Base-by-base conservation (phyloP, 805 yeast genomes). In the Candida morakotiae region DNA sequence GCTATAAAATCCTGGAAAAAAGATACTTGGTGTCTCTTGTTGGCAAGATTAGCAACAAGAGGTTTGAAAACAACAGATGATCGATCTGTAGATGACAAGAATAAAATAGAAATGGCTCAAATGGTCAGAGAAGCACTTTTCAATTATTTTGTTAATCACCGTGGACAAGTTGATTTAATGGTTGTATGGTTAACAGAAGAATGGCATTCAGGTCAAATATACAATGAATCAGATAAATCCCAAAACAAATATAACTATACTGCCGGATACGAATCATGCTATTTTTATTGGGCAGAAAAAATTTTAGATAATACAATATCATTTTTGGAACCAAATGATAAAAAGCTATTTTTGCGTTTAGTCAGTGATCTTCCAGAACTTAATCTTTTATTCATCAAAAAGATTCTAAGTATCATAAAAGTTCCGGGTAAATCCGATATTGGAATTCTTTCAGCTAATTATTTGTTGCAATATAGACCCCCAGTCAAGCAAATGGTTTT, bases 151-250 rank as follows among this genome's bases (percentile, higher is more conserved):
- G 67, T 86, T 49, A 80, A 73, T 9, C 86, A 84, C 52, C 83
- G 83, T 38, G 69, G 67, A 8, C 67, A 91, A 24, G 71, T 89
- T 9, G 94, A 86, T 41, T 61, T 82, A 24, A 79, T 87, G 14
- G 79, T 91, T 26, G 88, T 84, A 44, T 93, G 99, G 99, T 64
- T 93, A 38, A 89, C 84, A 51, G 98, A 93, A 60, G 98, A 93
- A 58, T 93, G 96, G 94, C 81, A 77, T 61, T 67, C 77, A 34
- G 85, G 81, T 51, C 62, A 52, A 39, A 73, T 73, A 3, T 49
- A 52, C 34, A 60, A 58, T 40, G 70, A 67, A 42, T 64, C 46
- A 42, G 46, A 42, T 53, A 23, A 41, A 41, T 46, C 54, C 49
- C 31, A 22, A 17, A 17, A 21, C n/a, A 6, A 48, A 41, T 40